Base-by-base conservation (phyloP, 2,329 filamentous ascomycete species). In the Gliomastix tumulicola region DNA sequence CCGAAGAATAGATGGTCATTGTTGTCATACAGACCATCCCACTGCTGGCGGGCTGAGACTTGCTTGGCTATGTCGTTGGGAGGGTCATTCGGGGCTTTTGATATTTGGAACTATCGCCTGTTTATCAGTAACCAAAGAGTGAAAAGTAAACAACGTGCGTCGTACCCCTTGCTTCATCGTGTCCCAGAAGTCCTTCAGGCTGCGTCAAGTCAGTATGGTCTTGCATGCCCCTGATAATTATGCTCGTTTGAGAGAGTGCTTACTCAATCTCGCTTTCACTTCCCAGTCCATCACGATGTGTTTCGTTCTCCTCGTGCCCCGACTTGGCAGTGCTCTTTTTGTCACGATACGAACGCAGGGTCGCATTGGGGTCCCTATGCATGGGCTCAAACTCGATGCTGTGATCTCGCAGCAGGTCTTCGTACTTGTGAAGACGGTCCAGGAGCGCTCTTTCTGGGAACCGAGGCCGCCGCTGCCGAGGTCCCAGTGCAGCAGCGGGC, bases 371-470 rank as follows among this genome's bases (percentile, higher is more conserved):
- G 3, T 45, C 40, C 7, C 42, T 46, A 22, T 59, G 59, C 1
- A 68, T 47, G 0, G 63, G 55, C 19, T 79, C 67, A 44, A 82
- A 82, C 0, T 54, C 42, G 38, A 83, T 64, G 22, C 71, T 63
- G 40, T 81, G 65, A 41, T 71, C 54, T 11, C 61, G 63, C 7
- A 83, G 65, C 20, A 83, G 51, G 11, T 55, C 52, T 50, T 83
- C 79, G 42, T 81, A 82, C 1, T 62, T 34, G 39, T 47, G 66
- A 9, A 83, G 50, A 2, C 73, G 71, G 2, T 75, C 69, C 20
- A 82, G 51, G 15, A 83, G 55, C 15, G 75, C 73, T 39, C 68
- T 63, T 53, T 84, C 79, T 0, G 73, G 65, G 37, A 79, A 76
- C 5, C 69, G 41, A 5, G 60, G 54, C 5, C 57, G 51, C 5